phyloP scores from a whole-genome alignment of 352 stramenopile species.

The Peronospora belbahrii region DNA sequence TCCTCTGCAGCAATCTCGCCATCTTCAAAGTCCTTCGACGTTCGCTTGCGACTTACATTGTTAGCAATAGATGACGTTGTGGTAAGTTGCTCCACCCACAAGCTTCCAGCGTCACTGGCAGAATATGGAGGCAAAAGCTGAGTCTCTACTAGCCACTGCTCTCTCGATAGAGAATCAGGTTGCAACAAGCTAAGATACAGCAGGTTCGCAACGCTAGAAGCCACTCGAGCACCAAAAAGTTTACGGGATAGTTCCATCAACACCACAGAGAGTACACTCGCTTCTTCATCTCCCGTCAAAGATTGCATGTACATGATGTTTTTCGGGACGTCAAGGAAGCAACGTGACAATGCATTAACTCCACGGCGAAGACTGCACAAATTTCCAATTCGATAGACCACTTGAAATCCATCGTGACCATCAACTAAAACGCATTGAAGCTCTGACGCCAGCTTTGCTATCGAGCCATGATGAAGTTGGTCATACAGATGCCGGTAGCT shows the following conservation, averaged over 20 bases:
- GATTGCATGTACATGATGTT: conserved; percentile 33
- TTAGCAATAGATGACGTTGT: background rate
- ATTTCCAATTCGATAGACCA: conserved; percentile 43
- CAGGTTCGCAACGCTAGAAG: conserved; percentile 53
- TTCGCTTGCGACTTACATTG: conserved; percentile 9
- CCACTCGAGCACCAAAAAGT: conserved; percentile 38
- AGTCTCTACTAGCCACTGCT: conserved; percentile 56
- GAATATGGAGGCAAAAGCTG: conserved; percentile 49
- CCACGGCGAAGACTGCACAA: conserved; percentile 32
- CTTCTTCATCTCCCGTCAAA: conserved; percentile 26
- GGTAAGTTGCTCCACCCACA: conserved; percentile 26
- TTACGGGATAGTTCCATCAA: conserved; percentile 54
- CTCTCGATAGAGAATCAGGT: conserved; percentile 14
- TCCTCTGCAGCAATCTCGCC: conserved; percentile 40
- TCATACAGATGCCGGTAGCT: conserved; percentile 36
- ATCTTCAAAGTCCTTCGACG: conserved; percentile 34
- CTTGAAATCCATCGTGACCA: conserved; percentile 35
- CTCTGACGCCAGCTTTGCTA: conserved; percentile 20
- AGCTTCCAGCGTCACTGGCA: conserved; percentile 12
- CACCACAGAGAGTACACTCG: conserved; percentile 33
- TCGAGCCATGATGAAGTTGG: conserved; percentile 25
- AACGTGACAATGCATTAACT: conserved; percentile 17
- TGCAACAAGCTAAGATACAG: conserved; percentile 70
- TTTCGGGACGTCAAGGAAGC: conserved; percentile 38
- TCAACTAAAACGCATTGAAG: conserved; percentile 38